phyloP scores from a whole-genome alignment of 331 rosid genomes.

The Prunus yedoensis region DNA sequence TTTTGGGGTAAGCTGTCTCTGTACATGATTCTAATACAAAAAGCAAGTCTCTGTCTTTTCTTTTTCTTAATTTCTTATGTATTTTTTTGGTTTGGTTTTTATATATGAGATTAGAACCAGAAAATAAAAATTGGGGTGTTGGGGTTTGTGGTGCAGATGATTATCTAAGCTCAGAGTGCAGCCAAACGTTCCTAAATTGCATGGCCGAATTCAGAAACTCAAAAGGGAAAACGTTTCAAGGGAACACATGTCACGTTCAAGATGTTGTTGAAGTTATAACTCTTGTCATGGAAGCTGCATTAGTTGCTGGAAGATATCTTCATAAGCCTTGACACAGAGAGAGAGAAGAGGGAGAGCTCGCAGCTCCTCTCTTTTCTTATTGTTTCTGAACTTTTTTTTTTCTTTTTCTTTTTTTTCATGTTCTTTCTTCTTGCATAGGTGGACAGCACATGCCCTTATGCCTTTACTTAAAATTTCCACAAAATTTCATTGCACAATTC shows the following conservation, averaged over 20 bases:
- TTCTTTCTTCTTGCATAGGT: neutral
- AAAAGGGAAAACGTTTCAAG: conserved; percentile 46
- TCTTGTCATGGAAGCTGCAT: conserved; percentile 71
- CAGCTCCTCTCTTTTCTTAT: neutral
- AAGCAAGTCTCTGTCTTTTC: neutral
- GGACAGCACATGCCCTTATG: neutral
- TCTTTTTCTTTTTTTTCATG: neutral
- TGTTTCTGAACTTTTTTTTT: neutral
- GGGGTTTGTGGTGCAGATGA: conserved; percentile 47
- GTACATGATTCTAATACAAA: neutral
- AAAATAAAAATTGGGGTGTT: too few species aligned
- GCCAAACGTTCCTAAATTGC: conserved; percentile 58
- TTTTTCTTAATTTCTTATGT: neutral
- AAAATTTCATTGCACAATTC: neutral
- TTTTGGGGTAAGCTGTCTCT: neutral
- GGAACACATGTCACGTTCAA: conserved; percentile 56
- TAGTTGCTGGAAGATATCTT: conserved; percentile 62
- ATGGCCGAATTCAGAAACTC: conserved; percentile 48
- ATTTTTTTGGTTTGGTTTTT: too few species aligned
- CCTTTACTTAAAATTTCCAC: neutral
- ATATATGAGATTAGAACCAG: too few species aligned
- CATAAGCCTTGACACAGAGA: conserved; percentile 47
- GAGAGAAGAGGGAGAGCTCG: neutral
- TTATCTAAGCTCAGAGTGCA: conserved; percentile 77
- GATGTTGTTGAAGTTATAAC: conserved; percentile 56